Conservation (phyloP, 1,284 basidiomycete genomes). For the Boletus semigastroideus region DNA sequence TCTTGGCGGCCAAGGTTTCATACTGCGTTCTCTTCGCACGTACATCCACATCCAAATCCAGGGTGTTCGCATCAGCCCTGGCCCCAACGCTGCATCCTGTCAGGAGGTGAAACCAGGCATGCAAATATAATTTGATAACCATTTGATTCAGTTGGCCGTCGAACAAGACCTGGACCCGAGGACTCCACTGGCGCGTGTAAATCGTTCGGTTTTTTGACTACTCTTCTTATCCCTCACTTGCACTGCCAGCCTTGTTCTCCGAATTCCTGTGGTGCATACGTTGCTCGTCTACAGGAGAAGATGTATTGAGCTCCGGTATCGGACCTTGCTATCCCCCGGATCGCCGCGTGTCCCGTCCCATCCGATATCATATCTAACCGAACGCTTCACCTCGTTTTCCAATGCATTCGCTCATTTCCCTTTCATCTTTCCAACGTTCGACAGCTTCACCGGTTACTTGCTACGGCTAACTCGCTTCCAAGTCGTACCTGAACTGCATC, state of each 20-base stretch:
- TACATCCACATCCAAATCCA: slow-evolving; percentile 14
- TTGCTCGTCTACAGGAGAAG: slow-evolving; percentile 6
- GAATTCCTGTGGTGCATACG: slow-evolving; percentile 19
- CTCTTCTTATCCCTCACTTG: not conserved
- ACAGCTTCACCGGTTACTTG: slow-evolving; percentile 3
- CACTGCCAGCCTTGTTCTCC: slow-evolving; percentile 5
- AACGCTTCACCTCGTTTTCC: slow-evolving; percentile 6
- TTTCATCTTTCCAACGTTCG: slow-evolving; percentile 12
- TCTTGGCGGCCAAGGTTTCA: slow-evolving; percentile 15
- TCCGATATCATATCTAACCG: slow-evolving; percentile 30
- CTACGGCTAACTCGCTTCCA: slow-evolving; percentile 13
- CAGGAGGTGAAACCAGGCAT: slow-evolving; percentile 10
- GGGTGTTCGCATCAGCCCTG: slow-evolving; percentile 28
- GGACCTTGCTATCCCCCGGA: slow-evolving; percentile 24
- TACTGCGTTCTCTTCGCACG: slow-evolving; percentile 10
- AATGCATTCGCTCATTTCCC: slow-evolving; percentile 12
- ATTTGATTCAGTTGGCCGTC: slow-evolving; percentile 7
- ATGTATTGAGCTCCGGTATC: slow-evolving; percentile 23
- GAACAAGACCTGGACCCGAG: slow-evolving; percentile 29
- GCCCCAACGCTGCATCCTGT: slow-evolving; percentile 9
- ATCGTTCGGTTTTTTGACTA: slow-evolving; percentile 22
- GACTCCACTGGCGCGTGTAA: slow-evolving; percentile 30
- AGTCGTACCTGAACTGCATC: slow-evolving; percentile 24
- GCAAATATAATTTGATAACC: slow-evolving; percentile 24
- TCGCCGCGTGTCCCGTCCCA: slow-evolving; percentile 9